Evolutionary conservation across 805 yeast species (phyloP).

Genomic region (Naumovozyma baii): DNA sequence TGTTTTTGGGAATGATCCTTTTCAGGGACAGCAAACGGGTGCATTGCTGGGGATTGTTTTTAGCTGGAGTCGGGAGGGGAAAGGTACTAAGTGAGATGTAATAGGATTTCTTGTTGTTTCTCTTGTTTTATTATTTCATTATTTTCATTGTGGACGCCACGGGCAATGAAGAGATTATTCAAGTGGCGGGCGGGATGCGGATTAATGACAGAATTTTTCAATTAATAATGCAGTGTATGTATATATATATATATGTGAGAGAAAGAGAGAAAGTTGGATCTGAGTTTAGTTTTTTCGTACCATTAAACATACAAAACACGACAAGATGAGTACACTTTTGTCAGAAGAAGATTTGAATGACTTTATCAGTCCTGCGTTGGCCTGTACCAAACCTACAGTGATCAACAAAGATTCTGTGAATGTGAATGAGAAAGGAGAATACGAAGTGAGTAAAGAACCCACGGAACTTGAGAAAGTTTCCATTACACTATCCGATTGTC

Average conservation of each 20-base stretch:
- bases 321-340: constrained; percentile 69
- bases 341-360: constrained; percentile 90
- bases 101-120: neutral
- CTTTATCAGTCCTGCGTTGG: constrained; percentile 87
- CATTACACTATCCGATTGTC: constrained; percentile 82
- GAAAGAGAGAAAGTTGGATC: no score
- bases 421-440: constrained; percentile 31
- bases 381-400: constrained; percentile 80
- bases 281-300: neutral
- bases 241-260: no score
- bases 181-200: no score
- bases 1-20: constrained; percentile 43
- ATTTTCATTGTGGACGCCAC: no score
- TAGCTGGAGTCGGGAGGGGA: no score
- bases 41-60: neutral
- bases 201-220: no score
- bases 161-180: no score
- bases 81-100: no score
- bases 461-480: constrained; percentile 65
- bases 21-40: constrained; percentile 21
- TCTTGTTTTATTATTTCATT: no score
- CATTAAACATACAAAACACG: neutral
- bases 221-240: no score
- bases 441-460: constrained; percentile 58
- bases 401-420: constrained; percentile 8